Base-by-base conservation (phyloP, 768 basidiomycete genomes). In the Mycena vulgaris region DNA sequence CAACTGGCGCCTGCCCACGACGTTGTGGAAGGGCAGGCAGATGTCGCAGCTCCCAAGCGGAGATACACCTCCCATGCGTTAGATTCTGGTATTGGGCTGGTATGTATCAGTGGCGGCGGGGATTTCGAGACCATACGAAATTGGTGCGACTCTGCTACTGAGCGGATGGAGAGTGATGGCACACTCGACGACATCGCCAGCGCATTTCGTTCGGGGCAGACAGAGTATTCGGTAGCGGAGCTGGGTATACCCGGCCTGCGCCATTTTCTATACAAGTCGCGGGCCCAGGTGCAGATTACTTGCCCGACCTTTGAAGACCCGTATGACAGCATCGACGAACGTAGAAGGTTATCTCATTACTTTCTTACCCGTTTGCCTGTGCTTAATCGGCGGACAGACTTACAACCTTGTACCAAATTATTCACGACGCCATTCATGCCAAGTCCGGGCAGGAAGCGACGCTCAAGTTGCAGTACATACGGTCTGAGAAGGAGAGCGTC, bases 201-300 rank as follows among this genome's bases (percentile, higher is more conserved):
- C 33, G 84, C 87, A 10, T 86, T 88, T 65, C 74, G 78, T 33
- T 78, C 85, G 49, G 83, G 88, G 57, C 76, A 85, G 45, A 91
- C 91, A 8, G 86, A 89, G 55, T 95, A 94, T 75, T 85, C 88
- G 9, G 88, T 92, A 63, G 90, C 90, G 3, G 92, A 93, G 63
- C 82, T 98, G 14, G 89, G 90, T n/a, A 92, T 97, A 71, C 95
- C 95, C 4, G 96, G 96, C 2, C 81, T 99, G 31, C 89, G 95
- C 33, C 98, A 99, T 79, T 99, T 98, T 77, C 82, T 98, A 55
- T 99, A 98, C 85, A 98, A 98, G 82, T 95, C 94, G 13, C 87
- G 95, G 16, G 84, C 89, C 9, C 90, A 95, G 75, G 96, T 99
- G 23, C 98, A 99, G 78, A 87, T 97, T 39, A 98, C 97, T 0